A percentile compares a stretch with the other conserved stretches of the same genome.
These are phyloP conservation scores for Begonia loranthoides DNA, from an alignment of 306 rosid genomes.

Conservation along the genomic window DNA sequence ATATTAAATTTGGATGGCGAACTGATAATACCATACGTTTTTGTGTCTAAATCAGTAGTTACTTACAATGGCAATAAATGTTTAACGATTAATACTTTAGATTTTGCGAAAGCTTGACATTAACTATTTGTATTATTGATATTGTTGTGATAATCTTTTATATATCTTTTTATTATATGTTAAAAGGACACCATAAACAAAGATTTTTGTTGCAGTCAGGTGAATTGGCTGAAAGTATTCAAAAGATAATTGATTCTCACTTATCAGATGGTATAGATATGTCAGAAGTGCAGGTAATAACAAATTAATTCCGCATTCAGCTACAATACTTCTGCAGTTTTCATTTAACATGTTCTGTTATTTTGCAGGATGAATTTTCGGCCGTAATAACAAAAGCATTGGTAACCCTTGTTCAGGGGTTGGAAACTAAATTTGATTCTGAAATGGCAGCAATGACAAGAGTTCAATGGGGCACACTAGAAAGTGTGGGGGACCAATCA, in stretches of 20 bases:
- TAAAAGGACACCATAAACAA: too few species aligned
- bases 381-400: slow-evolving; percentile 86
- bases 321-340: slow-evolving; percentile 4
- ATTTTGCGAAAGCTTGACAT: too few species aligned
- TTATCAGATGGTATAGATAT: slow-evolving; percentile 71
- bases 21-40: too few species aligned
- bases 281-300: slow-evolving; percentile 89
- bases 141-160: too few species aligned
- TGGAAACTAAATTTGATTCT: slow-evolving; percentile 89
- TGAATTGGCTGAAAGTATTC: slow-evolving; percentile 89
- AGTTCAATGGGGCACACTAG: slow-evolving; percentile 86
- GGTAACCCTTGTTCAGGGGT: slow-evolving; percentile 85
- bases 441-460: slow-evolving; percentile 99
- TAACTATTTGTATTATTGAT: too few species aligned
- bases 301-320: slow-evolving; percentile 8
- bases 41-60: too few species aligned
- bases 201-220: slow-evolving; percentile 68
- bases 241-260: slow-evolving; percentile 79
- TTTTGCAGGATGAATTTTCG: slow-evolving; percentile 87
- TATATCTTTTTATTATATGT: too few species aligned
- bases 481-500: slow-evolving; percentile 97
- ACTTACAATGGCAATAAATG: too few species aligned
- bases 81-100: too few species aligned
- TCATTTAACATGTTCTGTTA: slow-evolving; percentile 11
- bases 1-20: too few species aligned